Conservation (phyloP, 805 yeast genomes). For the Brettanomyces nanus region DNA sequence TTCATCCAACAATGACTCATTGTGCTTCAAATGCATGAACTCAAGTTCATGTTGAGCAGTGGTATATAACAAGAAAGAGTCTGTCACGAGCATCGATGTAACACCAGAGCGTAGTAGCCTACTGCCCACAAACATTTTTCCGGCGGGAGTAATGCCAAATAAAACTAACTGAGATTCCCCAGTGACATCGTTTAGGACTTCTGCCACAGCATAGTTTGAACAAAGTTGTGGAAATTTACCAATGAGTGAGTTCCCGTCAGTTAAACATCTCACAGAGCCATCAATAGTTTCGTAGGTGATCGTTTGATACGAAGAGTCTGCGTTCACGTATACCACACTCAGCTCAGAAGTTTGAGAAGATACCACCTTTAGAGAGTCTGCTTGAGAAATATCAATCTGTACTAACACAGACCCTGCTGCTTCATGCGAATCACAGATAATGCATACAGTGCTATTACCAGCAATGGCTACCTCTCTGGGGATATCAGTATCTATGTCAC, state of each 20-base stretch:
- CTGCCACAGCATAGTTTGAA: constrained; percentile 42
- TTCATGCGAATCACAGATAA: constrained; percentile 42
- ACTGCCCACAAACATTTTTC: constrained; percentile 62
- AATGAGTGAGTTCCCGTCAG: constrained; percentile 23
- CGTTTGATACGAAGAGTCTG: constrained; percentile 42
- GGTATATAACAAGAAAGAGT: constrained; percentile 67
- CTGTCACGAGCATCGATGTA: constrained; percentile 72
- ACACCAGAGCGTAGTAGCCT: constrained; percentile 60
- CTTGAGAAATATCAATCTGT: constrained; percentile 35
- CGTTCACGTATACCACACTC: constrained; percentile 44
- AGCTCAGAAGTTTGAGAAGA: background rate
- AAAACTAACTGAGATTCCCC: constrained; percentile 15
- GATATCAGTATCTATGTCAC: constrained; percentile 31
- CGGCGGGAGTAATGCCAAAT: constrained; percentile 70
- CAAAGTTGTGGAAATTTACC: constrained; percentile 65
- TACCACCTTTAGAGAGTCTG: constrained; percentile 27
- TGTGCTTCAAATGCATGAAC: constrained; percentile 56
- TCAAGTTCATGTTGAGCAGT: constrained; percentile 81
- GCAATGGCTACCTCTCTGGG: constrained; percentile 60
- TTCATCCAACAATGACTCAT: constrained; percentile 15
- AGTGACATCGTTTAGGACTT: constrained; percentile 14
- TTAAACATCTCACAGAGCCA: constrained; percentile 45
- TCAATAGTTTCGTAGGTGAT: constrained; percentile 55
- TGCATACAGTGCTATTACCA: constrained; percentile 42
- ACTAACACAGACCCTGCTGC: constrained; percentile 37